Conservation (phyloP, 208 protist species). For the Leishmania turanica region DNA sequence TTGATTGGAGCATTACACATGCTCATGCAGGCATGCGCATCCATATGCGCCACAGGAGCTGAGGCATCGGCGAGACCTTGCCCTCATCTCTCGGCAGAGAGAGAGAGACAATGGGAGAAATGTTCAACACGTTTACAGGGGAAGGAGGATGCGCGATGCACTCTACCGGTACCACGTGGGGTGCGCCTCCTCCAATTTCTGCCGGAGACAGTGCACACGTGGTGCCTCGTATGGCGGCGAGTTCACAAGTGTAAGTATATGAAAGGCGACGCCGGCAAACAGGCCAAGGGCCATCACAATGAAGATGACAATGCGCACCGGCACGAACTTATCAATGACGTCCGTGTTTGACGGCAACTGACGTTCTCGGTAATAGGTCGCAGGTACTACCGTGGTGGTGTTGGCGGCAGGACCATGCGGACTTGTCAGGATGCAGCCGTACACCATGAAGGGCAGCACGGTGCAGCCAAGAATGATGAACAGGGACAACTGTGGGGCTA, state of each 20-base stretch:
- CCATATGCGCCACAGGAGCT: background rate
- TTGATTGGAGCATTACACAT: background rate
- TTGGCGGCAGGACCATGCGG: slow-evolving; percentile 13
- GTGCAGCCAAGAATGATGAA: slow-evolving; percentile 53
- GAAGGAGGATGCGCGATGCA: background rate
- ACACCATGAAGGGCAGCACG: slow-evolving; percentile 72
- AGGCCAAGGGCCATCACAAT: slow-evolving; percentile 44
- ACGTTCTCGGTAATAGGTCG: slow-evolving; percentile 50
- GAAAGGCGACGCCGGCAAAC: slow-evolving; percentile 45
- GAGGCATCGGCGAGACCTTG: background rate
- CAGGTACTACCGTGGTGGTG: background rate
- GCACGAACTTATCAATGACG: slow-evolving; percentile 65
- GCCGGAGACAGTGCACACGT: slow-evolving; percentile 72
- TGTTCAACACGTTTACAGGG: background rate
- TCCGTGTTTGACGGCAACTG: slow-evolving; percentile 42
- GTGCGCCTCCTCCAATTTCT: slow-evolving; percentile 78
- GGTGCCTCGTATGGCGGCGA: slow-evolving; percentile 71
- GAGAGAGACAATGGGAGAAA: background rate
- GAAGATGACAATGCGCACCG: slow-evolving; percentile 66
- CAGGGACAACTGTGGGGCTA: slow-evolving; percentile 46
- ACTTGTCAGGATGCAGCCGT: slow-evolving; percentile 70
- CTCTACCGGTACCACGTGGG: slow-evolving; percentile 77
- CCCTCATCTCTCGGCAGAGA: background rate
- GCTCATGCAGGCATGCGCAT: background rate
- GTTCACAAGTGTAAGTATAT: slow-evolving; percentile 38